Evolutionary conservation across 2,329 filamentous ascomycete genomes (phyloP).

Genomic region (Byssoonygena ceratinophila): DNA sequence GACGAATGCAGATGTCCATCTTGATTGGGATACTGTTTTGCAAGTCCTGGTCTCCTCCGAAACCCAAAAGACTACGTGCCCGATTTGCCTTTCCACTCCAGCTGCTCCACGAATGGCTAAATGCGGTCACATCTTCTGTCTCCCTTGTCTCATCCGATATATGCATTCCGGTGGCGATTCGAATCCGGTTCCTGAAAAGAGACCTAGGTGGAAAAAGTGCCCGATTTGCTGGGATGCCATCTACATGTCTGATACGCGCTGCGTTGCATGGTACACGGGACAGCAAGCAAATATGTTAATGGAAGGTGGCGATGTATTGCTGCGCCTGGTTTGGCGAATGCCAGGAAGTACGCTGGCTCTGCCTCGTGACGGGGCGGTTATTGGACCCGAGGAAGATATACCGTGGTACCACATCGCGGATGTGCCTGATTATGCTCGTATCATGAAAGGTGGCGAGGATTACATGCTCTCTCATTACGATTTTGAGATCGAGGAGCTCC

Average conservation of each 20-base stretch:
- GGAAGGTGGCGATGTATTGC: slow-evolving; percentile 78
- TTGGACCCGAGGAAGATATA: slow-evolving; percentile 61
- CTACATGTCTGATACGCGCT: slow-evolving; percentile 80
- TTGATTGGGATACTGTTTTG: slow-evolving; percentile 83
- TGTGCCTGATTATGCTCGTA: slow-evolving; percentile 83
- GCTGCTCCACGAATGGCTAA: slow-evolving; percentile 93
- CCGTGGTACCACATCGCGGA: slow-evolving; percentile 95
- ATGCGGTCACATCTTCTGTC: slow-evolving; percentile 93
- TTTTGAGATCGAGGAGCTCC: slow-evolving; percentile 62
- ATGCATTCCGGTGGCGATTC: slow-evolving; percentile 75
- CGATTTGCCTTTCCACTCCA: slow-evolving; percentile 86
- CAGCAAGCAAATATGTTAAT: slow-evolving; percentile 67
- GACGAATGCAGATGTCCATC: slow-evolving; percentile 72
- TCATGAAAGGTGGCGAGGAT: slow-evolving; percentile 85
- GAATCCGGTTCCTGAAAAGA: slow-evolving; percentile 52
- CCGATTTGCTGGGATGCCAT: slow-evolving; percentile 90
- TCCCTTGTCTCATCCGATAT: slow-evolving; percentile 85
- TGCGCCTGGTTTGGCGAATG: slow-evolving; percentile 73
- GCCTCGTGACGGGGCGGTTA: slow-evolving; percentile 57
- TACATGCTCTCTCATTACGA: slow-evolving; percentile 80
- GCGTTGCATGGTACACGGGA: slow-evolving; percentile 81
- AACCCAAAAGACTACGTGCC: slow-evolving; percentile 79
- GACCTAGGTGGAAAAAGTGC: slow-evolving; percentile 80
- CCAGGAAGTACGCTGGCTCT: slow-evolving; percentile 76
- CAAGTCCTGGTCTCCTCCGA: slow-evolving; percentile 85